Evolutionary conservation across 768 basidiomycete genomes (phyloP).

Genomic region (Naganishia friedmannii): DNA sequence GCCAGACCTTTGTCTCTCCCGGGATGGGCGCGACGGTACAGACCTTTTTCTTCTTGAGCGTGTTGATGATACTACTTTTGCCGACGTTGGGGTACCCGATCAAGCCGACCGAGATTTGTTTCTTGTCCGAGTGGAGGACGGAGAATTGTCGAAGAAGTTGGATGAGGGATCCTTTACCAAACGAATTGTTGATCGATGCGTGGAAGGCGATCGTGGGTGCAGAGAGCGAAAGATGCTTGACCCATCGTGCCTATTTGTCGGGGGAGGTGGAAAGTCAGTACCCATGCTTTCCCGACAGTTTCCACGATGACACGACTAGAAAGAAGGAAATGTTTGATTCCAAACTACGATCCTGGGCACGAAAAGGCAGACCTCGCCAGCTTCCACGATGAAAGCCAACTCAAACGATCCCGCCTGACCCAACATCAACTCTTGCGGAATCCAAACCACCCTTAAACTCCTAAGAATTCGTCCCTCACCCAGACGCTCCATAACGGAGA

Average conservation of each 20-base stretch:
- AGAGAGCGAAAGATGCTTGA: conserved; percentile 87
- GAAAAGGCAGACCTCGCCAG: conserved; percentile 29
- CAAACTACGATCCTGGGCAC: conserved; percentile 54
- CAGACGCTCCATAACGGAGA: conserved; percentile 23
- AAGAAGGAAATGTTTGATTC: conserved; percentile 52
- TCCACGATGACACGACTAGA: background rate
- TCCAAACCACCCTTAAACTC: conserved; percentile 32
- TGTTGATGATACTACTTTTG: conserved; percentile 96
- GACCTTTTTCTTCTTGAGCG: conserved; percentile 94
- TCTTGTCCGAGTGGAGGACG: conserved; percentile 95
- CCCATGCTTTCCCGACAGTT: conserved; percentile 19
- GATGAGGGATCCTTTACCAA: conserved; percentile 97
- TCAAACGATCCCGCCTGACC: conserved; percentile 4
- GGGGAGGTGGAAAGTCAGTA: background rate
- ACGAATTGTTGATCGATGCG: conserved; percentile 97
- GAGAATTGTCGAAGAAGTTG: conserved; percentile 95
- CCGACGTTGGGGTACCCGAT: conserved; percentile 98
- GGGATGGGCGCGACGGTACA: conserved; percentile 95
- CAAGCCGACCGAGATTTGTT: conserved; percentile 97
- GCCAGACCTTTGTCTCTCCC: conserved; percentile 99
- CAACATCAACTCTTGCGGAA: conserved; percentile 55
- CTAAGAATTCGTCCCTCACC: conserved; percentile 26
- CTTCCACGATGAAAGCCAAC: background rate
- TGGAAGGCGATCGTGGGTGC: conserved; percentile 98
- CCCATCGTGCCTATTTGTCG: conserved; percentile 79